Evolutionary conservation across 768 basidiomycete species (phyloP).

Genomic region (Amanita subjunquillea): DNA sequence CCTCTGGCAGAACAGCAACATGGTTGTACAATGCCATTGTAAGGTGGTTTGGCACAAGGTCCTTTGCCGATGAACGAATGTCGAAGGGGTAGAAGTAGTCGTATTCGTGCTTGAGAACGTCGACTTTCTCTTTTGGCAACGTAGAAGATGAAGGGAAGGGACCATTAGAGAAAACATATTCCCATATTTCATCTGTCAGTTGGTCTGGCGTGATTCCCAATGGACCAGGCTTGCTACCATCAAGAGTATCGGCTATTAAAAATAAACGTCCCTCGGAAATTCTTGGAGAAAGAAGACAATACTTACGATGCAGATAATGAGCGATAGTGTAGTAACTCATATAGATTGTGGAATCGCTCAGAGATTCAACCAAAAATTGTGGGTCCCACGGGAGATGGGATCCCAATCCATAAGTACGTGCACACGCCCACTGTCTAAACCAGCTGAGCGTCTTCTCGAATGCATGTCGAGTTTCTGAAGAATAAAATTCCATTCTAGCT

Average conservation of each 20-base stretch:
- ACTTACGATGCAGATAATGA: slow-evolving; percentile 81
- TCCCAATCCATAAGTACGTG: slow-evolving; percentile 93
- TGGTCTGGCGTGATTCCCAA: slow-evolving; percentile 82
- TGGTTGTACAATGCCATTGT: slow-evolving; percentile 94
- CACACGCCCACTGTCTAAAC: slow-evolving; percentile 99
- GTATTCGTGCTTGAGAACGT: slow-evolving; percentile 83
- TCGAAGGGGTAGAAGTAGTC: slow-evolving; percentile 98
- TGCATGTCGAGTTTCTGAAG: slow-evolving; percentile 81
- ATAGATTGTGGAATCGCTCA: slow-evolving; percentile 97
- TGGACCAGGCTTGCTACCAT: slow-evolving; percentile 71
- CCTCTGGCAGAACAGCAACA: slow-evolving; percentile 85
- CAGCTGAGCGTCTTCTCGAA: slow-evolving; percentile 90
- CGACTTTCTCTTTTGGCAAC: slow-evolving; percentile 66
- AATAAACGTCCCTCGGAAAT: background rate
- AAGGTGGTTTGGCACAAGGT: slow-evolving; percentile 90
- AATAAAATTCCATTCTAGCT: slow-evolving; percentile 83
- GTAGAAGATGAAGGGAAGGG: slow-evolving; percentile 63
- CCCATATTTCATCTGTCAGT: slow-evolving; percentile 98
- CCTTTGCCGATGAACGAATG: slow-evolving; percentile 95
- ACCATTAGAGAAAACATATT: slow-evolving; percentile 78
- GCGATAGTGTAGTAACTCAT: slow-evolving; percentile 97
- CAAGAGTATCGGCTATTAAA: slow-evolving; percentile 51
- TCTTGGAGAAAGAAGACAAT: background rate
- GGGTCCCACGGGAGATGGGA: slow-evolving; percentile 96
- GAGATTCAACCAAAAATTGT: slow-evolving; percentile 89